Conservation (phyloP, 1,139 yeast genomes). For the Trichomonascaceae sp. region DNA sequence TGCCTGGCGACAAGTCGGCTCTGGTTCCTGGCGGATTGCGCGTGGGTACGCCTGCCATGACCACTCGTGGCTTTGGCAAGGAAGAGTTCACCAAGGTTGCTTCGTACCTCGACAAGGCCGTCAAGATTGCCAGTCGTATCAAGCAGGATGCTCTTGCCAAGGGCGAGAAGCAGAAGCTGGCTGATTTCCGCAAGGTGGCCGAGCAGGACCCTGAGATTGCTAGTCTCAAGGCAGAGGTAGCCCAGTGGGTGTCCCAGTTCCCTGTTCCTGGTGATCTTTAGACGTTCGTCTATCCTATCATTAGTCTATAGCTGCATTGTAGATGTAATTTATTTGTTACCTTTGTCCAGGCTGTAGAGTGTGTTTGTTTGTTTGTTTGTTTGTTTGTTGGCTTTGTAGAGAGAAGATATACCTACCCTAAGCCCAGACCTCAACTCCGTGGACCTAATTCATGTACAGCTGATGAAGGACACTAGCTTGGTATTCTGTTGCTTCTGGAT, state of each 20-base stretch:
- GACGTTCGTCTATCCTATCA: no score
- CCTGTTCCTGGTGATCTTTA: constrained; percentile 53
- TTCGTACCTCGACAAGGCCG: constrained; percentile 71
- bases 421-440: no score
- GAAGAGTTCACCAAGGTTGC: constrained; percentile 78
- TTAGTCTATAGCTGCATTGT: no score
- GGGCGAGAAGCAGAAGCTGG: constrained; percentile 76
- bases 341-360: no score
- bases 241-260: constrained; percentile 85
- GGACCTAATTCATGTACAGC: no score
- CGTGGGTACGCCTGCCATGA: constrained; percentile 98
- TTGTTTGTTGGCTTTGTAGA: no score
- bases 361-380: no score
- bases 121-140: constrained; percentile 60
- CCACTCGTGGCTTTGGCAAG: constrained; percentile 89
- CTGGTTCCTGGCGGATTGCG: constrained; percentile 97
- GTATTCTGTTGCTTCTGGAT: constrained; percentile 44
- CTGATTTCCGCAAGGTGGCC: constrained; percentile 79
- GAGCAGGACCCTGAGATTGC: constrained; percentile 56
- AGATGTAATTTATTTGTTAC: no score
- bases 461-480: no score
- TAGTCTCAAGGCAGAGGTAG: constrained; percentile 62
- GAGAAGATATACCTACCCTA: no score
- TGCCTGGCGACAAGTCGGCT: constrained; percentile 97
- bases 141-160: constrained; percentile 61